phyloP scores from a whole-genome alignment of 805 yeast genomes.

The Candida multigemmis region DNA sequence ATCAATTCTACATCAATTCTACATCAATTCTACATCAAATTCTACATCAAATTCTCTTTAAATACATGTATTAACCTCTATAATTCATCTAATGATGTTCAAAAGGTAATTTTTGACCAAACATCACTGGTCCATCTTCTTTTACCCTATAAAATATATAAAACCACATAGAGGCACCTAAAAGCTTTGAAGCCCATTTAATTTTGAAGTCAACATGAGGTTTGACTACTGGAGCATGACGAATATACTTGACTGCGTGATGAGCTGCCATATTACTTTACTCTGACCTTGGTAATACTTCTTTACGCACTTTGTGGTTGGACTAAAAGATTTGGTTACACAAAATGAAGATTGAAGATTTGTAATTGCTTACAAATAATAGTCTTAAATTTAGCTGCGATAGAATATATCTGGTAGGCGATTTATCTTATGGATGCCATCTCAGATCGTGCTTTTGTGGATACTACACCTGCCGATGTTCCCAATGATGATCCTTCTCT shows the following conservation, averaged over 20 bases:
- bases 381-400: too few relatives aligned
- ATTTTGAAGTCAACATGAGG: constrained; percentile 58
- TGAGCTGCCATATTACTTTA: constrained; percentile 30
- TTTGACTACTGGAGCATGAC: constrained; percentile 54
- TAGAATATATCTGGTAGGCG: too few relatives aligned
- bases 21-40: too few relatives aligned
- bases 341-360: too few relatives aligned
- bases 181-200: constrained; percentile 50
- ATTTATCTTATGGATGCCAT: constrained; percentile 56
- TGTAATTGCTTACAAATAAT: too few relatives aligned
- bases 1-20: too few relatives aligned
- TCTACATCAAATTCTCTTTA: too few relatives aligned
- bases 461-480: constrained; percentile 13
- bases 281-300: too few relatives aligned
- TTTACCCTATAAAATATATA: constrained; percentile 77
- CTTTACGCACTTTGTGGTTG: too few relatives aligned
- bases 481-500: constrained; percentile 55
- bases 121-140: constrained; percentile 60
- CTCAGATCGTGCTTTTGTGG: constrained; percentile 47
- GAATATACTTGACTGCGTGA: constrained; percentile 30
- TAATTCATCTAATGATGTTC: constrained; percentile 32
- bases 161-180: constrained; percentile 87
- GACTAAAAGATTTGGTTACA: background rate
- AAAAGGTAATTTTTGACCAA: constrained; percentile 33
- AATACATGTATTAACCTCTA: too few relatives aligned